These are phyloP conservation scores for Gynostemma pentaphyllum DNA, from an alignment of 306 rosid genomes.

Conservation along the genomic window DNA sequence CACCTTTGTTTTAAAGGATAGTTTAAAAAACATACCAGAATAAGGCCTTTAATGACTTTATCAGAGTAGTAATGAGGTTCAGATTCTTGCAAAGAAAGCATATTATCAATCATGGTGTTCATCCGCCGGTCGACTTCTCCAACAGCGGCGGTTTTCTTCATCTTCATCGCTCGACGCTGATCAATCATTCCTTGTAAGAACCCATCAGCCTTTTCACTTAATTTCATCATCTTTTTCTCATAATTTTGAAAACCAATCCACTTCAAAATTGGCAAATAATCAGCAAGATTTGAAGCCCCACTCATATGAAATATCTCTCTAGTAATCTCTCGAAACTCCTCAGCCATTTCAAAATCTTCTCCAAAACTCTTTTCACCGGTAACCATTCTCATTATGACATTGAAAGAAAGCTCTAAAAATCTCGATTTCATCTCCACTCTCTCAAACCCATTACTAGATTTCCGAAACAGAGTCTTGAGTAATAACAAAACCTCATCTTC, in stretches of 20 bases:
- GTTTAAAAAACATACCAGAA: background rate
- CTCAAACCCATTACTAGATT: background rate
- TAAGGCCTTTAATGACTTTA: conserved; percentile 7
- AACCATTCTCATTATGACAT: conserved; percentile 25
- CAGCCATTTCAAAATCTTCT: no score
- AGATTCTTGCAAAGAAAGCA: conserved; percentile 12
- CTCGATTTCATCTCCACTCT: background rate
- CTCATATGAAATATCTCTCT: no score
- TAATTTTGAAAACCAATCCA: background rate
- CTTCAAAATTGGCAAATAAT: conserved; percentile 5
- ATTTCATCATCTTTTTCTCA: conserved; percentile 15
- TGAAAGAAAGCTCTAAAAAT: conserved; percentile 9
- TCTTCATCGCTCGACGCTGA: background rate
- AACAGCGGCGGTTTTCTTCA: no score
- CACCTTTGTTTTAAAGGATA: background rate
- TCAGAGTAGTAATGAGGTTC: conserved; percentile 20
- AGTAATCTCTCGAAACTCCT: conserved; percentile 7
- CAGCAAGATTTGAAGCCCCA: no score
- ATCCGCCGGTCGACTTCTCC: background rate
- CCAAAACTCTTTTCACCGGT: conserved; percentile 11
- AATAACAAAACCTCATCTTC: conserved; percentile 7
- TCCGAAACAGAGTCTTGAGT: background rate
- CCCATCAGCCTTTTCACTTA: conserved; percentile 13
- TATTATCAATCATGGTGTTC: conserved; percentile 16
- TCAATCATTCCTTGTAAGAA: conserved; percentile 19